Evolutionary conservation across 2,329 filamentous ascomycete species (phyloP), one percentile per base, ranked within the genome.

Genomic region (Colletotrichum trifolii): DNA sequence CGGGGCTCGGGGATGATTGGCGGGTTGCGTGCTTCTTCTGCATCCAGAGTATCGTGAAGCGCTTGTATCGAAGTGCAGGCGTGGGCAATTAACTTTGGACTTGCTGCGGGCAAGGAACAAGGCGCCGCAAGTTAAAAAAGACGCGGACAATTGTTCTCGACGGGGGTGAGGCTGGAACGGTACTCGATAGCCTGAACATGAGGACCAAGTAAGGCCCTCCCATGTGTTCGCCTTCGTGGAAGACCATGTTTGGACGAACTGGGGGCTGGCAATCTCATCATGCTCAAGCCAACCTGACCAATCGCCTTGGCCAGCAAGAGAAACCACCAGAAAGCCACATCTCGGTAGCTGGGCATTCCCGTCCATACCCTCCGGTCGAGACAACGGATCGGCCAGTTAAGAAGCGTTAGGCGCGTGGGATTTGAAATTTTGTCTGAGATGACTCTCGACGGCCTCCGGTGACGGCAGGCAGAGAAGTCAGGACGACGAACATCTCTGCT

Each of bases 1-100:
- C 50, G 42, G 53, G 50, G 40, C 33, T 13, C 25, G 25, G 52
- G 47, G 52, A 25, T 62, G 62, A 65, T 62, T 65, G 62, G 62
- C 58, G 52, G 58, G 46, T 56, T 62, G 62, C 62, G 62, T 62
- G 62, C 52, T 65, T 65, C 50, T 55, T 55, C 58, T 65, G 62
- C 62, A 61, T 65, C 58, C 52, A 62, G 62, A 65, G 53, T 46
- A 46, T 56, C 58, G 49, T 54, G 45, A 61, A 57, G 57, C 57
- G 57, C 34, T 25, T 54, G 43, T 55, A 17, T 50, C 60, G 61
- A 64, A 64, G 38, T 36, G 34, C 57, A 45, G 55, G 61, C 52
- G 58, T 62, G 46, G 38, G 58, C 52, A 65, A 62, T 47, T 61
- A 62, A 61, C 46, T 65, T 65, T 65, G 34, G 62, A 42, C 57